Conservation (phyloP, 257 asterid species). For the Ocimum tenuiflorum region DNA sequence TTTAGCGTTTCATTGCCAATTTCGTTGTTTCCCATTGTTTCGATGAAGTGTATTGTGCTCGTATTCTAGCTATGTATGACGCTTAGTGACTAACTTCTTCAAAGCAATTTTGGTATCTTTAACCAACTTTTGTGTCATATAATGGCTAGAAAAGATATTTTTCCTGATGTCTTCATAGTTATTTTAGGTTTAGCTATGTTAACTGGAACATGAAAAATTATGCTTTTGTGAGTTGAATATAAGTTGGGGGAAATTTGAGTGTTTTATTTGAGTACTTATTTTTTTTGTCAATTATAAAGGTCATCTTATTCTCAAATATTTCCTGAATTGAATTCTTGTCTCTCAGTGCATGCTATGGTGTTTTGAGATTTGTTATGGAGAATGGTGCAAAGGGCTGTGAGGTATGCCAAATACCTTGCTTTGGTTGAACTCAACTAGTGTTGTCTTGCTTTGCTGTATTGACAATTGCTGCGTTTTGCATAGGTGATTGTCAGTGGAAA, state of each 20-base stretch:
- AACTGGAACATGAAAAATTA: too few species aligned
- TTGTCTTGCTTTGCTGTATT: not conserved
- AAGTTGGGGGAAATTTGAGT: too few species aligned
- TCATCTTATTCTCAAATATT: too few species aligned
- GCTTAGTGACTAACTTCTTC: constrained; percentile 11
- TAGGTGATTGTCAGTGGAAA: constrained; percentile 65
- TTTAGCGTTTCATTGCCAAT: constrained; percentile 7
- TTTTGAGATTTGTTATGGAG: constrained; percentile 49
- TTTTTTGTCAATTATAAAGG: too few species aligned
- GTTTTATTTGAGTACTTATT: too few species aligned
- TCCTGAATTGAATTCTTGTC: not conserved
- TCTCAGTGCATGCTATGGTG: constrained; percentile 55
- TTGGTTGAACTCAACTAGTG: not conserved
- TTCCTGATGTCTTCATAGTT: too few species aligned
- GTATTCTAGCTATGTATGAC: constrained; percentile 3
- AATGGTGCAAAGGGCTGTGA: too few species aligned
- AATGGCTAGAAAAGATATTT: constrained; percentile 35
- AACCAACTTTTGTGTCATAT: constrained; percentile 38
- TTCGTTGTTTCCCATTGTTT: too few species aligned
- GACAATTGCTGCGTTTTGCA: not conserved
- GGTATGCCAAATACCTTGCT: constrained; percentile 17
- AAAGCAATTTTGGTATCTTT: constrained; percentile 34
- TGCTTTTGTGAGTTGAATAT: too few species aligned
- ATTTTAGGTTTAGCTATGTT: too few species aligned
- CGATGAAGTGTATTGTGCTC: constrained; percentile 21